phyloP scores from a whole-genome alignment of 768 basidiomycete genomes.

The Leccinum disarticulatum region DNA sequence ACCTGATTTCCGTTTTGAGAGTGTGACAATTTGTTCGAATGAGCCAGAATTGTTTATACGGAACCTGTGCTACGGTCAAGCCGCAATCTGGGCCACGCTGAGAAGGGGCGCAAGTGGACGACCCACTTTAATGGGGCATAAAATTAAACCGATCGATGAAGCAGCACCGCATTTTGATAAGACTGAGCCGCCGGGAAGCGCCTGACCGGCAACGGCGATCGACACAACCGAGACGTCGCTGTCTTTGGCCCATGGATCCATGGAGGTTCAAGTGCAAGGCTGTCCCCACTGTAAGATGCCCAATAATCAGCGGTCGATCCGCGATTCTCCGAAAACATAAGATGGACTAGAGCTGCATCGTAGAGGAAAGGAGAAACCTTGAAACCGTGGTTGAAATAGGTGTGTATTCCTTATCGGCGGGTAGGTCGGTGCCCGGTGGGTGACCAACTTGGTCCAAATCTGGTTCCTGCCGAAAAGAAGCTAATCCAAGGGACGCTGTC shows the following conservation, averaged over 20 bases:
- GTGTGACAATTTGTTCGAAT: not conserved
- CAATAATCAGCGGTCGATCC: not conserved
- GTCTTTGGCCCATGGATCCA: not conserved
- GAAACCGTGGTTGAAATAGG: not conserved
- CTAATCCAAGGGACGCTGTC: not conserved
- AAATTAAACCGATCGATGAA: not conserved
- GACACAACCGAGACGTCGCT: constrained; percentile 2
- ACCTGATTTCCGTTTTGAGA: not conserved
- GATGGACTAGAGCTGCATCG: no score
- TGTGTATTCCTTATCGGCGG: not conserved
- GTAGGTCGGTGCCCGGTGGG: not conserved
- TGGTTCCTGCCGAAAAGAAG: not conserved
- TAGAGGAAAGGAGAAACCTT: not conserved
- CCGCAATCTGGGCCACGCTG: not conserved
- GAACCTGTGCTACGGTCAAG: not conserved
- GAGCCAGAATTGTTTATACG: not conserved
- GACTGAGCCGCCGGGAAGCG: not conserved
- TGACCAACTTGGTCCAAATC: not conserved
- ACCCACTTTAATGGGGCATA: not conserved
- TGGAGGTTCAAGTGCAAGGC: not conserved
- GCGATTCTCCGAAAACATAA: not conserved
- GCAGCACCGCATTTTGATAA: constrained; percentile 8
- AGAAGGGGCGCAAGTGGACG: not conserved
- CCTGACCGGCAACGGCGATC: constrained; percentile 4
- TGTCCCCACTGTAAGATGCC: not conserved